Conservation (phyloP, 1,284 basidiomycete genomes). For the Malassezia psittaci region DNA sequence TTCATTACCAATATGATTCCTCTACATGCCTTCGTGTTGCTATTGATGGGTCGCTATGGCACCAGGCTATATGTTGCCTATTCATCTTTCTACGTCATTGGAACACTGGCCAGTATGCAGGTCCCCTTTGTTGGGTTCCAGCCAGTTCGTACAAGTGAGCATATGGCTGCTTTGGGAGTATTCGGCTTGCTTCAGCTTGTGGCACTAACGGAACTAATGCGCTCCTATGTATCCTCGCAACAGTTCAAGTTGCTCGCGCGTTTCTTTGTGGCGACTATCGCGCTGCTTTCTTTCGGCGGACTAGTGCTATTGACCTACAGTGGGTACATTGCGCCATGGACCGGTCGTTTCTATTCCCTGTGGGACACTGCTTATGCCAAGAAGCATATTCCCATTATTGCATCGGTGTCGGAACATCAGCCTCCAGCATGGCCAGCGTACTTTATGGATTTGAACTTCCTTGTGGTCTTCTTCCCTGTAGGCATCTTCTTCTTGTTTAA, state of each 20-base stretch:
- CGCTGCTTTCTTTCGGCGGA: conserved; percentile 55
- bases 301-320: conserved; percentile 67
- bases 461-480: conserved; percentile 95
- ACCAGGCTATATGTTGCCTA: conserved; percentile 87
- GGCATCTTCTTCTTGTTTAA: conserved; percentile 90
- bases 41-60: conserved; percentile 94
- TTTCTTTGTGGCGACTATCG: conserved; percentile 57
- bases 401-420: conserved; percentile 98
- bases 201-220: conserved; percentile 80
- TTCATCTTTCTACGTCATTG: conserved; percentile 94
- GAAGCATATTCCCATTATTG: conserved; percentile 94
- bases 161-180: conserved; percentile 94
- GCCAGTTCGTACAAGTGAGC: conserved; percentile 92
- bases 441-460: conserved; percentile 97
- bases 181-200: conserved; percentile 95
- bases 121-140: conserved; percentile 99
- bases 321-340: conserved; percentile 97
- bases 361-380: conserved; percentile 99
- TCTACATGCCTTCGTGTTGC: conserved; percentile 78
- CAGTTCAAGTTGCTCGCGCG: conserved; percentile 71
- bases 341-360: conserved; percentile 95
- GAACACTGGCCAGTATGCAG: conserved; percentile 94
- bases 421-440: conserved; percentile 99
- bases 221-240: conserved; percentile 77
- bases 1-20: conserved; percentile 99